Conservation (phyloP, 768 basidiomycete species). For the Pleurotus salmoneostramineus region DNA sequence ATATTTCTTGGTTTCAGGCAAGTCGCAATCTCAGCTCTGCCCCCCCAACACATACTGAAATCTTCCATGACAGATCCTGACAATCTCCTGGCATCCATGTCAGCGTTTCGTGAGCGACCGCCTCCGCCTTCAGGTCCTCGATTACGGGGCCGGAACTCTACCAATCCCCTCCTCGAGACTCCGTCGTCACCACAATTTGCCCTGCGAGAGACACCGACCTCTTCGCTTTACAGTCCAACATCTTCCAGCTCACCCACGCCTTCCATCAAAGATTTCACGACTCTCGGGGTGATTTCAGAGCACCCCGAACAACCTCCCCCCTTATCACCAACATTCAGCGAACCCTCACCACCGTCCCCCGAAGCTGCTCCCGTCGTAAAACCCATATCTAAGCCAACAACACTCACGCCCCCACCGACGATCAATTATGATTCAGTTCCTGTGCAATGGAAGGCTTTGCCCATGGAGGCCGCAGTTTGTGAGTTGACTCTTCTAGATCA, state of each 20-base stretch:
- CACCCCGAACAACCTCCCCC: background rate
- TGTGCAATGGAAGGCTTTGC: conserved; percentile 65
- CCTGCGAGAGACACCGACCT: background rate
- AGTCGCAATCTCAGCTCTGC: background rate
- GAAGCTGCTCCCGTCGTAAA: background rate
- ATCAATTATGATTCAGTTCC: conserved; percentile 54
- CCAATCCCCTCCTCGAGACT: background rate
- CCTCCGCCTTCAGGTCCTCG: background rate
- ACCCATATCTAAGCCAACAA: conserved; percentile 17
- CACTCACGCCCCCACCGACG: conserved; percentile 43
- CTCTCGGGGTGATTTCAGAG: background rate
- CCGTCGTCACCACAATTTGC: background rate
- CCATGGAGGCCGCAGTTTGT: conserved; percentile 66
- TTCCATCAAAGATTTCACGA: background rate
- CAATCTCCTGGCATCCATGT: background rate
- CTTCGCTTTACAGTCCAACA: background rate
- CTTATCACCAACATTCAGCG: background rate
- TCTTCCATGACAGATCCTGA: background rate
- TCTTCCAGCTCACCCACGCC: background rate
- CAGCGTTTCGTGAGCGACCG: background rate
- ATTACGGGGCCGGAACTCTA: background rate
- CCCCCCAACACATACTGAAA: background rate
- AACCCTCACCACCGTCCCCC: background rate
- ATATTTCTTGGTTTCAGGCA: background rate
- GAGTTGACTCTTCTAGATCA: conserved; percentile 14